Conservation (phyloP, 2,329 filamentous ascomycete genomes). For the Neofusicoccum sp. region DNA sequence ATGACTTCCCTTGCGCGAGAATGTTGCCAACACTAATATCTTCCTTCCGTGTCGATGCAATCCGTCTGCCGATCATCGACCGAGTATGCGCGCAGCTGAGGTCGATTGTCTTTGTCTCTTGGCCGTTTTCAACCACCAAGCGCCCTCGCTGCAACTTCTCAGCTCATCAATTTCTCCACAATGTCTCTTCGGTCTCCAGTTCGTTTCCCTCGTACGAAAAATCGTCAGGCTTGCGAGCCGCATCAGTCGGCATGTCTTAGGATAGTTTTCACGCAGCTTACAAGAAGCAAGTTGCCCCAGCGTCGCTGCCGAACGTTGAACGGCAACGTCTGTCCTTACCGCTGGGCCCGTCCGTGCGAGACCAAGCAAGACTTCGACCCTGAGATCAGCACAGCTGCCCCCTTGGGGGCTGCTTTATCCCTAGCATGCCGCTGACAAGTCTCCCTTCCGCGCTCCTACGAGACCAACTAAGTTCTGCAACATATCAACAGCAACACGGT, state of each 20-base stretch:
- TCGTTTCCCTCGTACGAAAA: background rate
- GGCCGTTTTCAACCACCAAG: constrained; percentile 19
- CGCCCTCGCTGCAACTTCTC: background rate
- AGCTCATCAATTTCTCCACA: background rate
- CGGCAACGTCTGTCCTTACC: constrained; percentile 6
- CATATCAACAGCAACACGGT: background rate
- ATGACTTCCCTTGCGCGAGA: background rate
- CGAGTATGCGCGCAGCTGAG: background rate
- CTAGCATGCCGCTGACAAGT: background rate
- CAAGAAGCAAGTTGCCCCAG: background rate
- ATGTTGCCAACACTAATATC: background rate
- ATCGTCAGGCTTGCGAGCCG: background rate
- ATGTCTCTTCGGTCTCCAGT: background rate
- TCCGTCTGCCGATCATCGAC: background rate
- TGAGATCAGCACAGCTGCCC: background rate
- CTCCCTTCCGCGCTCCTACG: too few relatives aligned
- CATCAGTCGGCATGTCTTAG: background rate
- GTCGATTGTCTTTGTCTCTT: constrained; percentile 7
- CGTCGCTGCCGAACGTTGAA: background rate
- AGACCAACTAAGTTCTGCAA: background rate
- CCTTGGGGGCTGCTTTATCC: background rate
- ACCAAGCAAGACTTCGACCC: background rate
- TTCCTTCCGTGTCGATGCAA: background rate
- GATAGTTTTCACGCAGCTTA: background rate
- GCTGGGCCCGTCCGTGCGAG: background rate